These are phyloP conservation scores for Carex pumila DNA, from an alignment of 176 grass and related monocot genomes.

Conservation along the genomic window DNA sequence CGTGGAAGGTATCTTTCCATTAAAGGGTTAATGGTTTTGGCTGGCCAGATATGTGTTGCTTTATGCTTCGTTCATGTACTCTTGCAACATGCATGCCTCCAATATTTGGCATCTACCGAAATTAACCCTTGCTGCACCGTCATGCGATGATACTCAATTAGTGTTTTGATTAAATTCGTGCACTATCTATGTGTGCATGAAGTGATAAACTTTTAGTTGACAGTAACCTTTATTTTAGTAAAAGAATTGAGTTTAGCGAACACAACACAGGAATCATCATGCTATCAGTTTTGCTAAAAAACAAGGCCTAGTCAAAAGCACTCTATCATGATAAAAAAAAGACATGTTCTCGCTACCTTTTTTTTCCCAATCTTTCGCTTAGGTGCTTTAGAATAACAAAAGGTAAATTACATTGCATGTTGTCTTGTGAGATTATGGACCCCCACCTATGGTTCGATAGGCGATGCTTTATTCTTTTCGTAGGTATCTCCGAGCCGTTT, in stretches of 20 bases:
- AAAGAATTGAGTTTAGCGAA: not conserved
- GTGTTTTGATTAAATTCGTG: not conserved
- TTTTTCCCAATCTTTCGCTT: not conserved
- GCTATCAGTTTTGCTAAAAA: not conserved
- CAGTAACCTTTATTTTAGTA: not conserved
- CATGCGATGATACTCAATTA: not conserved
- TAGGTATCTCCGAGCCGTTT: not conserved
- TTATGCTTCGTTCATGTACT: not conserved
- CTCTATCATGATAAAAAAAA: not conserved
- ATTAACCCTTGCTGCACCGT: not conserved
- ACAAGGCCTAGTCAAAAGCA: not conserved
- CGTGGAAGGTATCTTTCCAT: slow-evolving; percentile 8
- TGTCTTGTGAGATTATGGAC: not conserved
- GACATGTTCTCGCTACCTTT: not conserved
- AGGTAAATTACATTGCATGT: not conserved
- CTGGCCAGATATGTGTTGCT: not conserved
- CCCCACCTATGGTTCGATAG: not conserved
- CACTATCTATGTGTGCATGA: not conserved
- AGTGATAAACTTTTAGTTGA: not conserved
- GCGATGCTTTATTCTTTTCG: not conserved
- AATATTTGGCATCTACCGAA: not conserved
- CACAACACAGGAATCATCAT: not conserved
- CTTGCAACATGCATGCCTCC: not conserved
- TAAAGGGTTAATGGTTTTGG: slow-evolving; percentile 13
- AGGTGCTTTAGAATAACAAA: not conserved